phyloP scores from a whole-genome alignment of 2,329 filamentous ascomycete genomes.

The Fusarium newnesense region DNA sequence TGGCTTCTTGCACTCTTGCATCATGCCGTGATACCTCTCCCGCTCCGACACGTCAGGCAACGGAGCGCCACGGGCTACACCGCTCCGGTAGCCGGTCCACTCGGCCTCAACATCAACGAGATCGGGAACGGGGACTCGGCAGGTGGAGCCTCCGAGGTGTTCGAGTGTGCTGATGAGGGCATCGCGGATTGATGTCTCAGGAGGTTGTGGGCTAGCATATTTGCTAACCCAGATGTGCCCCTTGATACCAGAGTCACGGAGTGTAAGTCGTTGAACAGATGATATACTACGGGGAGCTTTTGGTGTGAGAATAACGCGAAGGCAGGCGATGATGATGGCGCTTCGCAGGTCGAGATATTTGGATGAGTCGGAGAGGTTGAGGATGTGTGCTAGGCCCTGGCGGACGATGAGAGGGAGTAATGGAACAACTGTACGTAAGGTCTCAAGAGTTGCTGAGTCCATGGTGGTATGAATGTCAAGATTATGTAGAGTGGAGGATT shows the following conservation, averaged over 20 bases:
- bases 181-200: slow-evolving; percentile 66
- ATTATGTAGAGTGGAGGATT: background rate
- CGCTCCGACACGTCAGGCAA: slow-evolving; percentile 68
- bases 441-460: slow-evolving; percentile 22
- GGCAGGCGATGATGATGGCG: slow-evolving; percentile 74
- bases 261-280: slow-evolving; percentile 70
- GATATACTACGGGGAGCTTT: slow-evolving; percentile 62
- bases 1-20: slow-evolving; percentile 72
- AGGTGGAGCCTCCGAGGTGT: slow-evolving; percentile 35
- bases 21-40: slow-evolving; percentile 73
- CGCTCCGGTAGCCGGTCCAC: slow-evolving; percentile 77
- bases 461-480: slow-evolving; percentile 1
- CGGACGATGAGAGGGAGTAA: slow-evolving; percentile 71
- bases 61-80: slow-evolving; percentile 59
- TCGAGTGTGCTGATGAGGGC: slow-evolving; percentile 66
- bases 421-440: slow-evolving; percentile 55
- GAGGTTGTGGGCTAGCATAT: slow-evolving; percentile 70
- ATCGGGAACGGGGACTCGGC: slow-evolving; percentile 57
- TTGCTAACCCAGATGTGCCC: slow-evolving; percentile 85
- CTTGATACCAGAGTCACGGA: slow-evolving; percentile 74
- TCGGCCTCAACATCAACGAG: slow-evolving; percentile 72
- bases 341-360: slow-evolving; percentile 83
- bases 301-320: slow-evolving; percentile 71
- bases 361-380: slow-evolving; percentile 75
- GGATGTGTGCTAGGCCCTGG: slow-evolving; percentile 69